phyloP scores from a whole-genome alignment of 2,329 filamentous ascomycete species.

The Penicillium sp. region DNA sequence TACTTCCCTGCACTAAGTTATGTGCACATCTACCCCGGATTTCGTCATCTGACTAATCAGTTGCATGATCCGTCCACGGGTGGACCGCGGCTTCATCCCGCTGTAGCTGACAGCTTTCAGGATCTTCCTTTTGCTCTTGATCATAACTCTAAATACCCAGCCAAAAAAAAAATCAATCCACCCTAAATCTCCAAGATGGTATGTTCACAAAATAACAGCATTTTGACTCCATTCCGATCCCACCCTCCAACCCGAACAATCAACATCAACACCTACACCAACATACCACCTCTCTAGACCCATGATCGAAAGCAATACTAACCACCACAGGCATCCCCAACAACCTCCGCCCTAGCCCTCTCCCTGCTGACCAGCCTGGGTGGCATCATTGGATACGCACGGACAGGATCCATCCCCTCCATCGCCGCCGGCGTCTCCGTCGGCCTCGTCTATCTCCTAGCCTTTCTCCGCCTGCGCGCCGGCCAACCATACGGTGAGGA shows the following conservation, averaged over 20 bases:
- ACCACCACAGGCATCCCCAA: constrained; percentile 24
- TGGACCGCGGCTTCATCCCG: not conserved
- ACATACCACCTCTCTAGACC: not conserved
- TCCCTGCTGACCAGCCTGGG: constrained; percentile 80
- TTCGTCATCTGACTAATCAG: constrained; percentile 11
- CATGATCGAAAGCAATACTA: not conserved
- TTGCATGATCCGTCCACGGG: too few species aligned
- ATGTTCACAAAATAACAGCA: not conserved
- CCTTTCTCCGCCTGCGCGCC: constrained; percentile 75
- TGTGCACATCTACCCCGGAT: constrained; percentile 8
- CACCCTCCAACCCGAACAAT: not conserved
- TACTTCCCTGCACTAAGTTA: not conserved
- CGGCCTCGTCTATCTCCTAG: constrained; percentile 73
- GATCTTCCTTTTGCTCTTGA: not conserved
- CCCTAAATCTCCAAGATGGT: constrained; percentile 22
- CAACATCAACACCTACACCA: not conserved
- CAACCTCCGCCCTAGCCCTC: constrained; percentile 71
- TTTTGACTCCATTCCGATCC: not conserved
- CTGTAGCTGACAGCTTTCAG: not conserved
- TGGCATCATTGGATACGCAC: constrained; percentile 80
- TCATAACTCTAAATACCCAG: not conserved
- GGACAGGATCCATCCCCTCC: constrained; percentile 82
- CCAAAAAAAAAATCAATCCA: not conserved
- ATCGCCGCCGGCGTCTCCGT: constrained; percentile 81
- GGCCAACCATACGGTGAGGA: constrained; percentile 79